Evolutionary conservation across 2,329 filamentous ascomycete genomes (phyloP), one percentile per base, ranked within the genome.

Genomic region (Trichophyton mentagrophytes): DNA sequence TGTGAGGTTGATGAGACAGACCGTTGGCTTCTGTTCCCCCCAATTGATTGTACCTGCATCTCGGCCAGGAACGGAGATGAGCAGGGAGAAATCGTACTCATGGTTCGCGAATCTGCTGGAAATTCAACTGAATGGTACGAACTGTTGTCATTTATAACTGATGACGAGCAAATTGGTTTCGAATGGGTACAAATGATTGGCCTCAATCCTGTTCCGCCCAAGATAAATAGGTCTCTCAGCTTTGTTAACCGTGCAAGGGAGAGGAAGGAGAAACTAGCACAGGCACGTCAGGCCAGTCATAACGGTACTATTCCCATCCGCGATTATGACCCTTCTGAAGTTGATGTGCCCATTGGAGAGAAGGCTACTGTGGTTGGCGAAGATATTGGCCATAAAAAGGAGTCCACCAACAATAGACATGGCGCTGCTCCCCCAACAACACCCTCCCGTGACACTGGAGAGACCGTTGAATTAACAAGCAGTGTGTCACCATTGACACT

Each of bases 131-230:
- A 88, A 65, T 97, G 92, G 91, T 85, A 85, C 64, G 91, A 99
- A 73, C 77, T 95, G 5, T 77, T 97, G 62, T 86, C 84, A n/a
- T 78, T 97, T 15, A 82, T 80, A 8, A 84, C 88, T 2, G 86
- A 91, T 59, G 84, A 89, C 69, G 86, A 90, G 64, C 85, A 89
- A 61, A 85, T 90, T 62, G 85, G 87, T 4, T 76, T 82, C 15
- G 93, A 97, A 73, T 99, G 93, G 93, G 78, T 96, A 42, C 82
- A 88, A 44, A 89, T 96, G 73, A 76, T 97, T n/a, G 84, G 84
- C n/a, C 73, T 82, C 33, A 77, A 78, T 38, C 86, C 86, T 30
- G 75, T 85, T 38, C 84, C 84, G 22, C 84, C 85, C 46, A 76
- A 77, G 44, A 77, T 86, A 33, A 77, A 78, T 60, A 77, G 80